A percentile compares a stretch with the other conserved stretches of the same genome.
phyloP scores from a whole-genome alignment of 2,329 filamentous ascomycete species.

The Nothomitra cinnamomea region DNA sequence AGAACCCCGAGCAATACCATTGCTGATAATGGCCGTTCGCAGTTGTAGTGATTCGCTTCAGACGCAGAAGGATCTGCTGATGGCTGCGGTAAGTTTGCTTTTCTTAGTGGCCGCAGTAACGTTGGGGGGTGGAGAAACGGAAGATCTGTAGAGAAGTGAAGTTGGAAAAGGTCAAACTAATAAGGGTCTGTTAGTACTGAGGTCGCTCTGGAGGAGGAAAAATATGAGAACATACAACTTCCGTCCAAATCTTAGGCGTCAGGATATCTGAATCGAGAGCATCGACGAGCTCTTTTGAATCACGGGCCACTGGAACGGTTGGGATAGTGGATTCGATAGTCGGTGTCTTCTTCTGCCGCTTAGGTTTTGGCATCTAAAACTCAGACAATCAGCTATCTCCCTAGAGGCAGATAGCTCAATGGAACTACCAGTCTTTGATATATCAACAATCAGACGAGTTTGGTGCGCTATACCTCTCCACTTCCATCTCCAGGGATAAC shows the following conservation, averaged over 20 bases:
- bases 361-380: not conserved
- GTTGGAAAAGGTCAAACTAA: constrained; percentile 46
- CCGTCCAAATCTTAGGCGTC: constrained; percentile 47
- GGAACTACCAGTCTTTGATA: not conserved
- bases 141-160: constrained; percentile 55
- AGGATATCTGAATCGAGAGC: constrained; percentile 44
- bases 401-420: too few relatives aligned
- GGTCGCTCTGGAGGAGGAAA: not conserved
- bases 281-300: constrained; percentile 31
- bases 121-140: constrained; percentile 53
- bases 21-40: constrained; percentile 33
- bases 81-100: constrained; percentile 22
- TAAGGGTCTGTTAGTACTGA: not conserved
- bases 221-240: constrained; percentile 27
- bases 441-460: not conserved
- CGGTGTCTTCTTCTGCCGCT: constrained; percentile 19
- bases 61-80: constrained; percentile 22
- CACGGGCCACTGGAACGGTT: constrained; percentile 16
- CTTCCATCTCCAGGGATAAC: not conserved
- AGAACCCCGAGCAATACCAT: constrained; percentile 46
- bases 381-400: not conserved
- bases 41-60: constrained; percentile 14
- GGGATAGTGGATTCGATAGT: constrained; percentile 19
- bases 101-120: constrained; percentile 34
- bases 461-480: not conserved